Percentiles rank a stretch among this genome's conserved stretches.
Conservation (phyloP, 2,329 filamentous ascomycete species). For the Alternaria gansuensis region DNA sequence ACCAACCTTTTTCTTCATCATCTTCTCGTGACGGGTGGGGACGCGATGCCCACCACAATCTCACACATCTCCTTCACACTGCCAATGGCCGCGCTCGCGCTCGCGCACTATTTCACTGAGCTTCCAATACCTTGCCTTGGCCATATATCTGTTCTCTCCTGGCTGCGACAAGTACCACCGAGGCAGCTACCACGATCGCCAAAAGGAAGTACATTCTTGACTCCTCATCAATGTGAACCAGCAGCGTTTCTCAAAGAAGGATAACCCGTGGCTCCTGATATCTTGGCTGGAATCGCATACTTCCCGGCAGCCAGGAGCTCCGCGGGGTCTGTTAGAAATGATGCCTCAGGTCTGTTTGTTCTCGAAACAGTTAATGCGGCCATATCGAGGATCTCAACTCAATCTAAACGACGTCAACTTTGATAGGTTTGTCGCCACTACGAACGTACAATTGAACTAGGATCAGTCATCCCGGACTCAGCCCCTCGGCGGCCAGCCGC, state of each 20-base stretch:
- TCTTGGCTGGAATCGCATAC: background rate
- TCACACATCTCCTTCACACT: background rate
- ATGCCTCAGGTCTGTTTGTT: conserved; percentile 11
- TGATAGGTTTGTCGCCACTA: background rate
- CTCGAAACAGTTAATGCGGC: conserved; percentile 12
- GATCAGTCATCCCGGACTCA: conserved; percentile 4
- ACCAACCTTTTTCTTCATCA: background rate
- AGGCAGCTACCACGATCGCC: conserved; percentile 6
- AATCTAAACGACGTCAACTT: background rate
- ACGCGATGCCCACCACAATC: background rate
- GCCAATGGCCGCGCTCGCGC: background rate
- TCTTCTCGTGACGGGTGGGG: background rate
- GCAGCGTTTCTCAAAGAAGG: background rate
- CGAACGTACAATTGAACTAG: background rate
- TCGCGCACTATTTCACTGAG: background rate
- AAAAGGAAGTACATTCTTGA: background rate
- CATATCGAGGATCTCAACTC: conserved; percentile 1
- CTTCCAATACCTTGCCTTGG: background rate
- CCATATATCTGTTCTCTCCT: background rate
- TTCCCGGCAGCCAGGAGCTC: background rate
- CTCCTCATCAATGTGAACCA: conserved; percentile 10
- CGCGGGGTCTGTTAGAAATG: background rate
- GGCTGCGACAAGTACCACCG: conserved; percentile 6
- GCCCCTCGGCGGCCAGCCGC: conserved; percentile 7
- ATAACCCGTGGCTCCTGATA: background rate